Evolutionary conservation across 768 basidiomycete species (phyloP), one percentile per base, ranked within the genome.

Genomic region (Agaricus sinodeliciosus): DNA sequence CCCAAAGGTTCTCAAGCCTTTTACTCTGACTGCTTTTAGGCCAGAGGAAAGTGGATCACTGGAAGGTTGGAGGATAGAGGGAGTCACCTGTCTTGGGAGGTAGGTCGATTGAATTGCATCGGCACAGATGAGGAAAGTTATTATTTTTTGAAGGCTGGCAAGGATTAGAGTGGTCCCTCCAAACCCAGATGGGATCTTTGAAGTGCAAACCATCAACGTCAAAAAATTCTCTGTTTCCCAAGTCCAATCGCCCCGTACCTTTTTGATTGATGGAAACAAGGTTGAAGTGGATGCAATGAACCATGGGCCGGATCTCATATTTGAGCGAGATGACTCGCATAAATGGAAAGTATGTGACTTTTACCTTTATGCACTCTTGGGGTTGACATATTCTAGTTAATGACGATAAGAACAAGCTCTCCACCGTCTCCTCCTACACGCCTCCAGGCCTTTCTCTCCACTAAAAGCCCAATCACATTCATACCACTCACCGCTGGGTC

Each of bases 1-100:
- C 19, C 11, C 44, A 3, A 15, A 51, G 1, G 44, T 43, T 31
- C 51, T 26, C 16, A 13, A 60, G 16, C 60, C 61, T 2, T 93
- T 90, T 63, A 90, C 85, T 1, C 66, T 94, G 51, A 94, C 90
- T 0, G 82, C 85, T 4, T 76, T 82, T 1, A 72, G 76, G 28
- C 90, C 92, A 0, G 61, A 71, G 1, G 88, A 90, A 60, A 79
- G 75, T 52, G 89, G 88, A 1, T 72, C 85, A 1, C 64, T 91
- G 50, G 74, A 83, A 60, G 91, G 90, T 2, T 88, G 82, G 72
- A 76, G 69, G 46, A 79, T 94, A 40, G 69, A 80, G 31, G 71
- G 73, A 28, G 64, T 91, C 40, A 58, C 61, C 1, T 65, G 75
- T n/a, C 86, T 87, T 31, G 92, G 92, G 44, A 72, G 85, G 89